Base-by-base conservation (phyloP, 441 rosid genomes). In the Cnidoscolus chayamansa region DNA sequence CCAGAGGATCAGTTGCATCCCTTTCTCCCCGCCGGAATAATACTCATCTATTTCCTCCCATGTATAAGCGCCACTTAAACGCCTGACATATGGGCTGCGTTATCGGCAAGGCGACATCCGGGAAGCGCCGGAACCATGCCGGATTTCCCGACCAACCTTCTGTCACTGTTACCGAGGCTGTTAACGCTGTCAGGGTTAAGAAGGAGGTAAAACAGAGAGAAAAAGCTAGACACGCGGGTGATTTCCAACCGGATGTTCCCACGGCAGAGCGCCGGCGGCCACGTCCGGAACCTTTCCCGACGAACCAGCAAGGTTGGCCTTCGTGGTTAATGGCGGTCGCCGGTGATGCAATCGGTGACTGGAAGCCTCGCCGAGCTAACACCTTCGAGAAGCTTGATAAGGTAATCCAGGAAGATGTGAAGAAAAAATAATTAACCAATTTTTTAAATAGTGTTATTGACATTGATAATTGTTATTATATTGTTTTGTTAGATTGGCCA, bases 331-430 rank as follows among this genome's bases (percentile, higher is more conserved):
- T 89, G 75, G 89, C 85, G 12, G 94, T 88, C 51, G 90, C 90
- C 45, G 96, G 98, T 1, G 92, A 91, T 2, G 90, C 90, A 50
- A 87, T 93, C 71, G 77, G 79, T 35, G 96, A 89, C 63, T 90
- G 93, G 86, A 84, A 86, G 4, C 97, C 98, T 30, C 92, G 98
- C 49, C 83, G 89, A 35, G 94, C 98, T 13, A 88, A 80, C 77
- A 81, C 96, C 11, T 93, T 88, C 63, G 93, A 89, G 81, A 93
- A 90, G 86, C 88, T 93, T 45, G 93, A 87, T 61, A 93, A 91
- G 92, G 98, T 93, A 85, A 65, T 2, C 15, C 9, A 13, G 50
- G 35, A 63, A 59, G 32, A 40, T 40, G 45, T 40, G 64, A 49
- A 32, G 3, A 45, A 47, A 47, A 0, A 30, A 10, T n/a, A 7